phyloP scores from a whole-genome alignment of 164 flowering plant genomes.

The Chimonanthus praecox region DNA sequence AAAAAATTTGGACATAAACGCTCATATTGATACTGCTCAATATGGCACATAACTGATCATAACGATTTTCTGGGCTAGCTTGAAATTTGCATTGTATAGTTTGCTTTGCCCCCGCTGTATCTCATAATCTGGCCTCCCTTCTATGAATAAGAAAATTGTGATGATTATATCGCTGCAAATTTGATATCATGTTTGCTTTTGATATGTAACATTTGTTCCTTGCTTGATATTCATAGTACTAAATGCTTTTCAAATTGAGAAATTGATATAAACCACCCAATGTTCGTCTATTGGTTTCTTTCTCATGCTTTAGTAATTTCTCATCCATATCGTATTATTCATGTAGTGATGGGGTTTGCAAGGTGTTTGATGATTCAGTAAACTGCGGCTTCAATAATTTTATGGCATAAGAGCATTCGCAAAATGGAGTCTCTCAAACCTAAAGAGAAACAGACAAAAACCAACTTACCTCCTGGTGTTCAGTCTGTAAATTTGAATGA shows the following conservation, averaged over 20 bases:
- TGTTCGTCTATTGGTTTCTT: not conserved
- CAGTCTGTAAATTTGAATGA: constrained; percentile 17
- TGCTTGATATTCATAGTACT: not conserved
- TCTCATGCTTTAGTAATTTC: not conserved
- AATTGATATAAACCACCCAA: not conserved
- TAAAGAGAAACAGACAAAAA: constrained; percentile 8
- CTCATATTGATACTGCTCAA: too few species aligned
- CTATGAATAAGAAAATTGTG: not conserved
- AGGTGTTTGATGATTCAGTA: constrained; percentile 5
- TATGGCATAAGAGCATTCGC: not conserved
- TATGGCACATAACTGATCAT: too few species aligned
- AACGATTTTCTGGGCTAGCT: not conserved
- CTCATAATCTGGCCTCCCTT: not conserved
- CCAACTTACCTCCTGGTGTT: not conserved
- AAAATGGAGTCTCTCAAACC: constrained; percentile 6
- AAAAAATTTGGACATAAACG: too few species aligned
- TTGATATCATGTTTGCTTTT: not conserved
- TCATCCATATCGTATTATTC: not conserved
- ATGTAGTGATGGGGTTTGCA: constrained; percentile 3
- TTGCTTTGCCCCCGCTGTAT: not conserved
- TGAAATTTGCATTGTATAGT: not conserved
- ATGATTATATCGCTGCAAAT: not conserved
- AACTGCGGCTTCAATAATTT: not conserved
- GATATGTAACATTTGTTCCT: not conserved
- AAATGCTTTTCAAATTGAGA: not conserved